Percentiles rank a stretch among this genome's conserved stretches.
Evolutionary conservation across 805 yeast species (phyloP).

Genomic region (Sugiyamaella qingdaonensis): DNA sequence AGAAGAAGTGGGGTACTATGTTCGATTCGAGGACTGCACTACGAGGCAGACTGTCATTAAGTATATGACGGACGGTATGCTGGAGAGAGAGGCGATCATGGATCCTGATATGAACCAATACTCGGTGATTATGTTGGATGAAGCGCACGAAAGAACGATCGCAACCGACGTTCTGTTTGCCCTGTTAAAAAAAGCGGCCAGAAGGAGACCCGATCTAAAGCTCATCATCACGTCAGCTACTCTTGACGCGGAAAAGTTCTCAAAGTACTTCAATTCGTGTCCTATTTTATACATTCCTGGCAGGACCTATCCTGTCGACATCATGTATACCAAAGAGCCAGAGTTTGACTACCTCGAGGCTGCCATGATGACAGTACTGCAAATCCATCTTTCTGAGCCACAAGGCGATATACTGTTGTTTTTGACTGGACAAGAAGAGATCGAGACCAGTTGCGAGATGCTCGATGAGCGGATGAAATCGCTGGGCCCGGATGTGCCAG

Average conservation of each 20-base stretch:
- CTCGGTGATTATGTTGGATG: constrained; percentile 88
- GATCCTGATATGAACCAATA: constrained; percentile 67
- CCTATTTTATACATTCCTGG: constrained; percentile 92
- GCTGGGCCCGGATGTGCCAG: constrained; percentile 56
- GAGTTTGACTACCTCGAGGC: constrained; percentile 90
- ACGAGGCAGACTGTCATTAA: constrained; percentile 65
- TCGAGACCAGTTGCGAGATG: constrained; percentile 77
- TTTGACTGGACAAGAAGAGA: constrained; percentile 95
- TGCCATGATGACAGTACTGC: constrained; percentile 80
- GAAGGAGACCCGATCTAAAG: constrained; percentile 63
- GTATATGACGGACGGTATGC: constrained; percentile 96
- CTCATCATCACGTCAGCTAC: constrained; percentile 91
- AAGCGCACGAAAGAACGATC: constrained; percentile 93
- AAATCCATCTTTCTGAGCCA: constrained; percentile 68
- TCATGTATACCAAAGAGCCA: constrained; percentile 77
- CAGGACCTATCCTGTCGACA: constrained; percentile 85
- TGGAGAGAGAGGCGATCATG: constrained; percentile 72
- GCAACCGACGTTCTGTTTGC: constrained; percentile 86
- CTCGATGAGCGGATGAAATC: constrained; percentile 59
- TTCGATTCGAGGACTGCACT: constrained; percentile 82
- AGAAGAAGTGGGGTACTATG: constrained; percentile 80
- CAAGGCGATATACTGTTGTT: constrained; percentile 79
- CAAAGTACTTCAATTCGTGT: constrained; percentile 73
- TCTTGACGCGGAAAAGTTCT: constrained; percentile 82
- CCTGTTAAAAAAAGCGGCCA: constrained; percentile 64